A percentile compares a stretch with the other conserved stretches of the same genome.
These are phyloP conservation scores for Oryza punctata DNA, from an alignment of 176 grass and related monocot genomes.

Conservation along the genomic window DNA sequence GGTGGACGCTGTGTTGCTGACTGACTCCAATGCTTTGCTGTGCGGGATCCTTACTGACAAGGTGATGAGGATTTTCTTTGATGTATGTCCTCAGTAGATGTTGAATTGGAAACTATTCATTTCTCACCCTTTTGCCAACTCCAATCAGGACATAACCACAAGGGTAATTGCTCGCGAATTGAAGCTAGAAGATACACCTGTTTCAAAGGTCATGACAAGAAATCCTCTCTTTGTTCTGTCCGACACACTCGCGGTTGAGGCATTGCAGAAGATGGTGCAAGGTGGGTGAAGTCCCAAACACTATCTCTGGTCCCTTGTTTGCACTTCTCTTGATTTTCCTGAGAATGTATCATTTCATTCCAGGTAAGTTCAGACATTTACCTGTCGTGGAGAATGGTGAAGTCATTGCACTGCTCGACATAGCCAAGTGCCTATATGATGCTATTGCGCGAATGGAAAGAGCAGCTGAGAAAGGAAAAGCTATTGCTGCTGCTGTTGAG, in stretches of 20 bases:
- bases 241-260: conserved; percentile 88
- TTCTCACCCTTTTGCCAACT: conserved; percentile 16
- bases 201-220: conserved; percentile 95
- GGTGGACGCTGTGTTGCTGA: conserved; percentile 84
- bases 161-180: conserved; percentile 87
- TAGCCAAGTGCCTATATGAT: conserved; percentile 98
- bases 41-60: conserved; percentile 98
- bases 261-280: conserved; percentile 99
- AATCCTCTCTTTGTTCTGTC: conserved; percentile 90
- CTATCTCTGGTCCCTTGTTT: background rate
- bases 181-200: conserved; percentile 92
- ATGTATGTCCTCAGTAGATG: background rate
- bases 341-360: conserved; percentile 34
- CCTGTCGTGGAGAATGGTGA: conserved; percentile 97
- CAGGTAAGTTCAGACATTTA: conserved; percentile 98
- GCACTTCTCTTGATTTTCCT: background rate
- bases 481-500: conserved; percentile 94
- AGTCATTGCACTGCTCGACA: conserved; percentile 93
- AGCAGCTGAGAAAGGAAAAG: conserved; percentile 98
- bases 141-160: conserved; percentile 76
- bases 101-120: background rate
- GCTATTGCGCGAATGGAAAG: conserved; percentile 98
- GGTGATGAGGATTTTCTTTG: conserved; percentile 47
- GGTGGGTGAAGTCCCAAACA: conserved; percentile 40
- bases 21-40: conserved; percentile 87